Percentiles rank a stretch among this genome's conserved stretches.
phyloP scores from a whole-genome alignment of 352 stramenopile species.

The Phytophthora citricola region DNA sequence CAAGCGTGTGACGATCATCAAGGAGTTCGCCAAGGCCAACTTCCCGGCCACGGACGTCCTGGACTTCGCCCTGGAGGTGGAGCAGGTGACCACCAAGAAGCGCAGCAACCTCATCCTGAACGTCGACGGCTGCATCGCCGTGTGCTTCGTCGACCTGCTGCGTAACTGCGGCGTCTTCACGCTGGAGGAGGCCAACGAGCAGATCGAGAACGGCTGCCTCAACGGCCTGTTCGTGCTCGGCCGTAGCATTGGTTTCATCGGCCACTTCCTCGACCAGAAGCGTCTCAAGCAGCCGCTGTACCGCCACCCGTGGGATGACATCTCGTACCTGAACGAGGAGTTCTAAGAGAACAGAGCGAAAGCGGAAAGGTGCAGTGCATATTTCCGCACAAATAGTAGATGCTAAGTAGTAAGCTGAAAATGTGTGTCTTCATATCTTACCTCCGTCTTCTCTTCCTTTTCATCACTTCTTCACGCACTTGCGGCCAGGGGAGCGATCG shows the following conservation, averaged over 20 bases:
- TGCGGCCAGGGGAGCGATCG: constrained; percentile 35
- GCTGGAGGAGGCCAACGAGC: constrained; percentile 92
- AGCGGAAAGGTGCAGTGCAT: constrained; percentile 23
- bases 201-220: constrained; percentile 95
- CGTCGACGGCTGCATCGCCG: constrained; percentile 97
- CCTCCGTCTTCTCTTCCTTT: constrained; percentile 10
- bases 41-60: constrained; percentile 95
- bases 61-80: constrained; percentile 95
- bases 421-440: constrained; percentile 32
- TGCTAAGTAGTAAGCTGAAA: constrained; percentile 45
- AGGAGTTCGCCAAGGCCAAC: constrained; percentile 94
- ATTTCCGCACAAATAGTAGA: constrained; percentile 39
- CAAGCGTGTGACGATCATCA: constrained; percentile 97
- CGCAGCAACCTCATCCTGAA: constrained; percentile 98
- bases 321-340: constrained; percentile 94
- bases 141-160: constrained; percentile 97
- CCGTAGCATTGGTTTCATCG: constrained; percentile 92
- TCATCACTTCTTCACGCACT: constrained; percentile 35
- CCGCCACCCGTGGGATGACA: constrained; percentile 97
- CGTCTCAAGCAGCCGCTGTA: constrained; percentile 98
- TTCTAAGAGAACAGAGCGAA: constrained; percentile 46
- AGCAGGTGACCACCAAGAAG: constrained; percentile 98
- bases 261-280: constrained; percentile 98
- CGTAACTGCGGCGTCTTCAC: constrained; percentile 92
- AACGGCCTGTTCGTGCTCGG: constrained; percentile 94